These are phyloP conservation scores for Calonectria hongkongensis DNA, from an alignment of 2,329 filamentous ascomycete genomes.

Conservation along the genomic window DNA sequence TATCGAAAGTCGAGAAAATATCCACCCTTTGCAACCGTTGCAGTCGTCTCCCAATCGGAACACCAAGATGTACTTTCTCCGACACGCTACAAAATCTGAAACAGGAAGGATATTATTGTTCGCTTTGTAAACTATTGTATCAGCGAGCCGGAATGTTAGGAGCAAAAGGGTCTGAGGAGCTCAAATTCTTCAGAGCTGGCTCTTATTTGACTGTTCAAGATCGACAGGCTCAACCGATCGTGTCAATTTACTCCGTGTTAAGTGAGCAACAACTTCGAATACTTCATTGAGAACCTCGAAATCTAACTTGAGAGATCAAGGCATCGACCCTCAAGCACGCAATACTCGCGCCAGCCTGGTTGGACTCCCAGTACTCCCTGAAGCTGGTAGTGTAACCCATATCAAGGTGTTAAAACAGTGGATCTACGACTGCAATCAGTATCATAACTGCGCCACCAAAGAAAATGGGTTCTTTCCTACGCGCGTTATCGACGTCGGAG, in stretches of 20 bases:
- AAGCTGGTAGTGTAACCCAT: not conserved
- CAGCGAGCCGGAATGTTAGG: too few species aligned
- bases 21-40: not conserved
- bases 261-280: not conserved
- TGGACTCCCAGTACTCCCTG: not conserved
- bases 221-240: not conserved
- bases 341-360: not conserved
- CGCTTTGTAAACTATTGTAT: not conserved
- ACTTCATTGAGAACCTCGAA: too few species aligned
- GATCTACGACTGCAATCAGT: not conserved
- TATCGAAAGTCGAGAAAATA: fast-evolving
- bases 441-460: not conserved
- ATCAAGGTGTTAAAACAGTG: not conserved
- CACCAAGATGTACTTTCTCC: not conserved
- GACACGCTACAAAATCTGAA: not conserved
- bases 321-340: not conserved
- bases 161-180: not conserved
- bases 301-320: not conserved
- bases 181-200: not conserved
- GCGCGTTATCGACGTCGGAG: constrained; percentile 2
- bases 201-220: constrained; percentile 5
- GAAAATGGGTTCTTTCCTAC: not conserved
- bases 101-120: not conserved
- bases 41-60: not conserved
- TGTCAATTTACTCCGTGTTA: not conserved